A percentile compares a stretch with the other conserved stretches of the same genome.
Evolutionary conservation across 768 basidiomycete species (phyloP).

Genomic region (Suillus weaverae): DNA sequence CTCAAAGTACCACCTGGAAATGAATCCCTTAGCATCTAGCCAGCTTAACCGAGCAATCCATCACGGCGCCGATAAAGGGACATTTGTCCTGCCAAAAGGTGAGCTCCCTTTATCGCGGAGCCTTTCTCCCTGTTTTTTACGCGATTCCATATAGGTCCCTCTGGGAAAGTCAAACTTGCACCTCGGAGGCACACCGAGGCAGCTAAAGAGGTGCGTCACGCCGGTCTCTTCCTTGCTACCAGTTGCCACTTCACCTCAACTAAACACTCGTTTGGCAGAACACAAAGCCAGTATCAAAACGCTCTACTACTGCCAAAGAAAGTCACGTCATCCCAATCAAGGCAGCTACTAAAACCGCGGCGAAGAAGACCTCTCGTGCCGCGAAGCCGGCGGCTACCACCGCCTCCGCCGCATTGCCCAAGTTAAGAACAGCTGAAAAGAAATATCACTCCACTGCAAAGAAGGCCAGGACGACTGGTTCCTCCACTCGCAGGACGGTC

Average conservation of each 20-base stretch:
- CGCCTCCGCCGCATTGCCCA: slow-evolving; percentile 5
- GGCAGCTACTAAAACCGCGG: slow-evolving; percentile 4
- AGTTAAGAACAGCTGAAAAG: slow-evolving; percentile 10
- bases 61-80: slow-evolving; percentile 49
- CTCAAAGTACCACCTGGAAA: slow-evolving; percentile 52
- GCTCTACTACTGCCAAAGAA: not conserved
- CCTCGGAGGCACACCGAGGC: slow-evolving; percentile 13
- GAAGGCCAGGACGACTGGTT: slow-evolving; percentile 18
- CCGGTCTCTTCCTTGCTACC: not conserved
- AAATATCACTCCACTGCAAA: slow-evolving; percentile 28
- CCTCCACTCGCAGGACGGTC: slow-evolving; percentile 12
- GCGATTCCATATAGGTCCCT: slow-evolving; percentile 18
- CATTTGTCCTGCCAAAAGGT: slow-evolving; percentile 60
- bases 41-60: slow-evolving; percentile 57
- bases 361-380: slow-evolving; percentile 6
- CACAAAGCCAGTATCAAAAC: slow-evolving; percentile 12
- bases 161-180: slow-evolving; percentile 28
- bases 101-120: not conserved
- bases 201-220: slow-evolving; percentile 17
- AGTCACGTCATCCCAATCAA: not conserved
- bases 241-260: not conserved
- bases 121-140: not conserved
- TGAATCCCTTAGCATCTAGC: slow-evolving; percentile 42
- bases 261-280: slow-evolving; percentile 10
- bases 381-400: not conserved